A percentile compares a stretch with the other conserved stretches of the same genome.
These are phyloP conservation scores for Colletotrichum sp. DNA, from an alignment of 2,329 filamentous ascomycete species.

Conservation along the genomic window DNA sequence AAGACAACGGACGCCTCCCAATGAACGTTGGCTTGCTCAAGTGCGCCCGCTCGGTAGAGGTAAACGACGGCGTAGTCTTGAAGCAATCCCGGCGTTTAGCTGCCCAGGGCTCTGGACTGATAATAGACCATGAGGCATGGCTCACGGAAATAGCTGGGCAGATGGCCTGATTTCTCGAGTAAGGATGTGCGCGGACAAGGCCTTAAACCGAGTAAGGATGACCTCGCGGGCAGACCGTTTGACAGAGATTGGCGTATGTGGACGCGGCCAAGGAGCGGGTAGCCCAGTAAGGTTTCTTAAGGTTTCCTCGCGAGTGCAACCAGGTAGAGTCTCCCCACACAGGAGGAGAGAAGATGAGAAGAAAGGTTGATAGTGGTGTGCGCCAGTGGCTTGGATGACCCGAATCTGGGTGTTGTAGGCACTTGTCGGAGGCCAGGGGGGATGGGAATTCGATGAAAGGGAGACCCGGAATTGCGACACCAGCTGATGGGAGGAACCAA, in stretches of 20 bases:
- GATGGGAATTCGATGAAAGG: neutral
- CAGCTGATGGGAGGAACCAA: neutral
- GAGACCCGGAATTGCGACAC: neutral
- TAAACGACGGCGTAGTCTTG: neutral
- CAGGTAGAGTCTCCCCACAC: neutral
- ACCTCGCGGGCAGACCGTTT: neutral
- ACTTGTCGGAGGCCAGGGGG: neutral
- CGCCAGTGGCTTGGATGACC: neutral
- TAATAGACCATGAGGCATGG: neutral
- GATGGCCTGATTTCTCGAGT: conserved; percentile 5
- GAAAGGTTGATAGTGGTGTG: neutral
- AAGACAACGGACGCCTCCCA: neutral
- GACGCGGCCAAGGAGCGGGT: neutral
- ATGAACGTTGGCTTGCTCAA: neutral
- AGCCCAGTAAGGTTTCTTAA: neutral
- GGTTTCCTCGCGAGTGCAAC: neutral
- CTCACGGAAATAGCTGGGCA: neutral
- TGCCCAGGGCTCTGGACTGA: neutral
- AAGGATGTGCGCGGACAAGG: neutral
- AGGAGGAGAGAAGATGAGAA: neutral
- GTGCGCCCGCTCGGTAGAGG: neutral
- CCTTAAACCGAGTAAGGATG: neutral
- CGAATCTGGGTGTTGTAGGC: neutral
- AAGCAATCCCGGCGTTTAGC: neutral
- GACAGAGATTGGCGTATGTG: neutral